Evolutionary conservation across 2,329 filamentous ascomycete genomes (phyloP), one percentile per base, ranked within the genome.

Genomic region (Gnomoniopsis sp.): DNA sequence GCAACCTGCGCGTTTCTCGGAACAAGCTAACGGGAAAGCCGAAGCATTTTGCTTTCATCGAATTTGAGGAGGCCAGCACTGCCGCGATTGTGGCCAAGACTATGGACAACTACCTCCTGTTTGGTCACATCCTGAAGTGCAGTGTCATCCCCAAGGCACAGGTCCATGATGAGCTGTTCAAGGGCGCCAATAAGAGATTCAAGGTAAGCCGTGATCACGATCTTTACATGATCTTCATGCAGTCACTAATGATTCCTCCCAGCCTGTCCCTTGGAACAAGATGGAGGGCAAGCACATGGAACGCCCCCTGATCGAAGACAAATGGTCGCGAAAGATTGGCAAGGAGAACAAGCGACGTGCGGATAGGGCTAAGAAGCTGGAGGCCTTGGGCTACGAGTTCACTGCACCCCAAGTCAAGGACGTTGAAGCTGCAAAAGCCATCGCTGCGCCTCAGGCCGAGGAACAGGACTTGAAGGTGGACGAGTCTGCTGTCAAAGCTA

Each of bases 21-120:
- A 98, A 96, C 81, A 91, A 90, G 75, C 89, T 89, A 73, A 98
- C 93, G 1, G 95, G 95, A 57, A 86, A 86, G 59, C 92, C 89
- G 72, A 96, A 95, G 79, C 95, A 98, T 79, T 96, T 89, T 70
- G 95, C 91, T 34, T 99, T 97, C 74, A 83, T 99, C 69, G 91
- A 99, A 75, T 99, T 99, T 69, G 77, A 81, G 36, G 88, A 91
- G 58, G 90, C 92, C 51, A 76, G 75, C 64, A 84, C 83, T n/a
- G 93, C 95, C 43, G 88, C 91, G 68, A 92, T 98, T 66, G 93
- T 96, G 33, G 88, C 91, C 52, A 90, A 92, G 77, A 96, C 95
- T 22, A 99, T 99, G 95, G 86, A 97, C 80, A 96, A 93, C 76
- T 99, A 99, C 75, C 85, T 98, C 43, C 83, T 99, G 70, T 98